Percentiles rank a stretch among this genome's conserved stretches.
Conservation (phyloP, 2,329 filamentous ascomycete species). For the Colletotrichum sansevieriae region DNA sequence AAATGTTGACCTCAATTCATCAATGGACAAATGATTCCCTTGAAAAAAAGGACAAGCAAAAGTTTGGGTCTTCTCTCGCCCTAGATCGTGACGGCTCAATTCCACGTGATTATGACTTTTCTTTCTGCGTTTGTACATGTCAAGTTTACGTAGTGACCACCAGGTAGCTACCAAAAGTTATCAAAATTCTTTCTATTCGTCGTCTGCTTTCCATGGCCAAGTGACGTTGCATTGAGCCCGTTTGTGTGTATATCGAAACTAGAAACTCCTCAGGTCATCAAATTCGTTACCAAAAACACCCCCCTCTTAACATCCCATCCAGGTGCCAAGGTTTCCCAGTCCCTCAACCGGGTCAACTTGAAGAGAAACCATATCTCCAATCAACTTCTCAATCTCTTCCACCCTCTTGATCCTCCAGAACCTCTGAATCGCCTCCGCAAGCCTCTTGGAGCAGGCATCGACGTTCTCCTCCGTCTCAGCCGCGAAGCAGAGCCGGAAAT, state of each 20-base stretch:
- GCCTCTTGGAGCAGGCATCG: slow-evolving; percentile 69
- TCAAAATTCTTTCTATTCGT: not conserved
- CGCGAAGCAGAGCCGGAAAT: slow-evolving; percentile 86
- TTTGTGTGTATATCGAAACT: not conserved
- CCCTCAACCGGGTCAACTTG: slow-evolving; percentile 43
- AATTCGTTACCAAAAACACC: slow-evolving; percentile 1
- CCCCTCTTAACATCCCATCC: slow-evolving; percentile 31
- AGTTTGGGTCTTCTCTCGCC: slow-evolving; percentile 25
- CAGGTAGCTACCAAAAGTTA: slow-evolving; percentile 38
- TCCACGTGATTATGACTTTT: slow-evolving; percentile 39
- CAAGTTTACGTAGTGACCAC: slow-evolving; percentile 29
- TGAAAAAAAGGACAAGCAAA: slow-evolving; percentile 31
- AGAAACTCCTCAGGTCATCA: not conserved
- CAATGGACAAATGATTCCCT: slow-evolving; percentile 45
- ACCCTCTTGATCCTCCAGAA: slow-evolving; percentile 84
- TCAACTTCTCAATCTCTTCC: slow-evolving; percentile 73
- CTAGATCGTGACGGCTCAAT: slow-evolving; percentile 34
- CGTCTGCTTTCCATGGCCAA: not conserved
- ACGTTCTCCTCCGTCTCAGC: slow-evolving; percentile 81
- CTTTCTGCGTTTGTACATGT: slow-evolving; percentile 23
- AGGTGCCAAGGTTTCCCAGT: slow-evolving; percentile 49
- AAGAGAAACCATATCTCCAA: slow-evolving; percentile 52
- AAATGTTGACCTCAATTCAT: slow-evolving; percentile 44
- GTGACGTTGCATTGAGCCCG: not conserved
- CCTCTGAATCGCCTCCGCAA: slow-evolving; percentile 75